Evolutionary conservation across 306 rosid species (phyloP), one percentile per base, ranked within the genome.

Genomic region (Hippophae gyantsensis): DNA sequence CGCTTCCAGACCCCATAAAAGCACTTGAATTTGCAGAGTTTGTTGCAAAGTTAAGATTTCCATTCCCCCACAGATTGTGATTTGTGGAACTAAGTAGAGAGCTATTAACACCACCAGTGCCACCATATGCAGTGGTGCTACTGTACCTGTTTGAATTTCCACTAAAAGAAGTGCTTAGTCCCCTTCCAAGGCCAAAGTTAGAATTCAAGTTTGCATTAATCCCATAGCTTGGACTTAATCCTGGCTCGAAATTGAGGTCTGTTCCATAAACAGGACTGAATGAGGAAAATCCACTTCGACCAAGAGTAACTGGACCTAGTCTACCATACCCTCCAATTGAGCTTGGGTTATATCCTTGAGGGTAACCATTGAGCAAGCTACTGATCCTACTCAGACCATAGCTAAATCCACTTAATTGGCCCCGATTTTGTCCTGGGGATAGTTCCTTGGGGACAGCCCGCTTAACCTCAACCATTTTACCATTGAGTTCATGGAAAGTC

Each of bases 401-500:
- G 72, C 76, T 82, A 74, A 73, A 87, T 59, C 93, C 96, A 56
- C 80, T 78, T 58, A 88, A 78, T 45, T 96, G 97, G 60, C 90
- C 79, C 66, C 95, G 95, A 71, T 75, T 80, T 42, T 95, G 89
- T 57, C 93, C 90, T 4, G 99, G 97, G 47, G 99, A 93, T 67
- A 84, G 70, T 72, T 93, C 99, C 82, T 93, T 93, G 6, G 99
- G 99, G 77, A 93, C 99, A 47, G 99, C 99, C 58, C 95, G 85
- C 89, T 93, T 93, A 72, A 93, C 99, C 83, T 93, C 99, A 64
- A 88, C 99, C 99, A 88, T 84, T 81, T 93, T 93, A 44, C 99
- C 99, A 52, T 93, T 93, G 71, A 93, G 74, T 72, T 88, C 97
- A 74, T 93, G 99, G 61, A 93, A 93, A 5, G 95, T 93, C 74